Conservation (phyloP, 108 stramenopile species). For the Nitzschia palea region DNA sequence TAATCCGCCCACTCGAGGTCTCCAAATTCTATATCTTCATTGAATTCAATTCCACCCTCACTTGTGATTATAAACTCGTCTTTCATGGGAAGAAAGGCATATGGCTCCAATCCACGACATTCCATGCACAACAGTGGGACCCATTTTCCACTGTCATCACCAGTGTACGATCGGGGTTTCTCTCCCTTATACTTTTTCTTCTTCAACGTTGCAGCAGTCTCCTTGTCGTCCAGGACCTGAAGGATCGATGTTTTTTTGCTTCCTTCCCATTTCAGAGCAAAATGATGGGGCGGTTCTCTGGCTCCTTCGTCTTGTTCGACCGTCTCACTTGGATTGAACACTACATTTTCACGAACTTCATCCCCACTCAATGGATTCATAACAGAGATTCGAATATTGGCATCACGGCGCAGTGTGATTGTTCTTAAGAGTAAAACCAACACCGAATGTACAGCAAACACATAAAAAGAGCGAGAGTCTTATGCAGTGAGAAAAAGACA, state of each 20-base stretch:
- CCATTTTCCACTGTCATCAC: slow-evolving; percentile 71
- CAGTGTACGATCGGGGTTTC: slow-evolving; percentile 48
- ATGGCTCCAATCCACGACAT: slow-evolving; percentile 82
- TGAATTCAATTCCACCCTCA: slow-evolving; percentile 63
- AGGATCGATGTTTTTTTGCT: slow-evolving; percentile 70
- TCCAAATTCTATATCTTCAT: slow-evolving; percentile 80
- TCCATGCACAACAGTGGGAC: slow-evolving; percentile 70
- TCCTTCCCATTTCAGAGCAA: slow-evolving; percentile 80
- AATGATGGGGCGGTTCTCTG: slow-evolving; percentile 78
- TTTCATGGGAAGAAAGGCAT: slow-evolving; percentile 80
- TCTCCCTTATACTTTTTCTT: slow-evolving; percentile 64
- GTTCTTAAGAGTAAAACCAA: not conserved
- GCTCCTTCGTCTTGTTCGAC: slow-evolving; percentile 75
- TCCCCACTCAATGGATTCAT: slow-evolving; percentile 65
- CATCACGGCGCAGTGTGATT: slow-evolving; percentile 29
- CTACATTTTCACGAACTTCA: slow-evolving; percentile 79
- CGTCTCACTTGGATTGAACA: slow-evolving; percentile 67
- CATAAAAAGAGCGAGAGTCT: too few species aligned
- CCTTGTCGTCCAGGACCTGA: slow-evolving; percentile 54
- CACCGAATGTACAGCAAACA: too few species aligned
- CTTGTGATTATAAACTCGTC: slow-evolving; percentile 76
- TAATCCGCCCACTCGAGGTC: slow-evolving; percentile 91
- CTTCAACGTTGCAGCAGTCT: slow-evolving; percentile 63
- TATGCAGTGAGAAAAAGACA: too few species aligned
- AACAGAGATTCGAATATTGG: slow-evolving; percentile 71